A percentile compares a stretch with the other conserved stretches of the same genome.
phyloP scores from a whole-genome alignment of 2,329 filamentous ascomycete species.

The Calonectria pteridis region DNA sequence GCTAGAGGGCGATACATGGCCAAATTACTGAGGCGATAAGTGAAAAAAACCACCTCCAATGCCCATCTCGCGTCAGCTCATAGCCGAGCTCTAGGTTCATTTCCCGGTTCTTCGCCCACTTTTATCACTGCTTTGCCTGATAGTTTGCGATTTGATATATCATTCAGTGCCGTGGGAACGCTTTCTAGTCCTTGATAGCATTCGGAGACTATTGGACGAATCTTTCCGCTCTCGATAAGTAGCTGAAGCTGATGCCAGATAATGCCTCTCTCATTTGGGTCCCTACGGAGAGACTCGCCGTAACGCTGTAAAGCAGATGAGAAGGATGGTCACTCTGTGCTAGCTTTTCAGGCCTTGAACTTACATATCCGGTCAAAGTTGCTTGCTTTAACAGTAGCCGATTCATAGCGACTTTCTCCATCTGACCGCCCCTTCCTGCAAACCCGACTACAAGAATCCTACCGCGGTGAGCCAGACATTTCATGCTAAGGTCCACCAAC shows the following conservation, averaged over 20 bases:
- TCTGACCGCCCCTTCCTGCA: slow-evolving; percentile 63
- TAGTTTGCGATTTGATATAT: slow-evolving; percentile 62
- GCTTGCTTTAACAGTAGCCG: slow-evolving; percentile 65
- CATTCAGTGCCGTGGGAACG: slow-evolving; percentile 62
- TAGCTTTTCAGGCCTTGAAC: slow-evolving; percentile 30
- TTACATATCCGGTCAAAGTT: slow-evolving; percentile 65
- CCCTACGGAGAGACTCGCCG: slow-evolving; percentile 65
- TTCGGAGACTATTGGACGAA: slow-evolving; percentile 65
- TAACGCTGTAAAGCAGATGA: slow-evolving; percentile 56
- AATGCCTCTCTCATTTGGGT: slow-evolving; percentile 59
- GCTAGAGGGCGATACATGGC: not conserved
- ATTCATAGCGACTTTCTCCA: slow-evolving; percentile 69
- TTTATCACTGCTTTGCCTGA: slow-evolving; percentile 70
- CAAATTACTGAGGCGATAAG: not conserved
- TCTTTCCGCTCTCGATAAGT: slow-evolving; percentile 59
- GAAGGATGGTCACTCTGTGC: not conserved
- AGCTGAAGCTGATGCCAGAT: slow-evolving; percentile 65
- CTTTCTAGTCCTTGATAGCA: slow-evolving; percentile 64
- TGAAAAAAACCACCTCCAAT: too few species aligned
- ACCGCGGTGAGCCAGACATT: slow-evolving; percentile 66
- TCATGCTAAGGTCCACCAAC: slow-evolving; percentile 65
- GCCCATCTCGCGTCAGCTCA: not conserved
- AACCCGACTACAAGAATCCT: slow-evolving; percentile 70
- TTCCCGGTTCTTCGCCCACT: slow-evolving; percentile 33
- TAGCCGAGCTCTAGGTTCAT: slow-evolving; percentile 7